Evolutionary conservation across 306 rosid species (phyloP).

Genomic region (Cucurbita argyrosperma): DNA sequence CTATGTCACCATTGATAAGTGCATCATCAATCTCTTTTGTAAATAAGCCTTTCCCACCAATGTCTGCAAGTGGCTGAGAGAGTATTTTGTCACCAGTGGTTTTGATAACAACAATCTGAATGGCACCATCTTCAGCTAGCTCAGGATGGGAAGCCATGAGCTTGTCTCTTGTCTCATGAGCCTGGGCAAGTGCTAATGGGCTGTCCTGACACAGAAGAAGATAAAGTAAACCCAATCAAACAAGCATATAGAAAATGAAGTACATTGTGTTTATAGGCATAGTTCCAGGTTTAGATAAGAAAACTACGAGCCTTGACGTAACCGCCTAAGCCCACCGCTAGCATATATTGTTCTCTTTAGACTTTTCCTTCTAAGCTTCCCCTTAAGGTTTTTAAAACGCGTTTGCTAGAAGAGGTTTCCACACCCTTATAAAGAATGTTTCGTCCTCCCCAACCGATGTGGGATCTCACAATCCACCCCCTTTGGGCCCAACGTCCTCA

Average conservation of each 20-base stretch:
- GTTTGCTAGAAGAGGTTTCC: too few relatives aligned
- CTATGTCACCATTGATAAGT: slow-evolving; percentile 52
- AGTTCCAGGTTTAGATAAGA: background rate
- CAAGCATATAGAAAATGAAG: background rate
- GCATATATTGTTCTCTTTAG: too few relatives aligned
- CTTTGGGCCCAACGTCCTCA: too few relatives aligned
- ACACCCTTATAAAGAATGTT: too few relatives aligned
- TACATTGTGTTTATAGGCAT: background rate
- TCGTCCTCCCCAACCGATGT: too few relatives aligned
- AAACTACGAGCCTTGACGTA: background rate
- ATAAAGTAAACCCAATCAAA: background rate
- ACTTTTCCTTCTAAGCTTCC: background rate
- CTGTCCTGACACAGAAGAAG: slow-evolving; percentile 37
- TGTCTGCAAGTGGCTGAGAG: slow-evolving; percentile 76
- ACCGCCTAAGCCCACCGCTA: background rate
- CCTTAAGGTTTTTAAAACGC: too few relatives aligned
- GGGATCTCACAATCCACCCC: too few relatives aligned
- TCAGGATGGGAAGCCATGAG: slow-evolving; percentile 62
- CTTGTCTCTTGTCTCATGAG: slow-evolving; percentile 71
- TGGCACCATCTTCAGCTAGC: slow-evolving; percentile 81
- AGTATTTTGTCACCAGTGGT: slow-evolving; percentile 83
- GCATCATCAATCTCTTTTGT: slow-evolving; percentile 94
- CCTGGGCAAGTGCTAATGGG: slow-evolving; percentile 90
- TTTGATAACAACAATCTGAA: slow-evolving; percentile 64
- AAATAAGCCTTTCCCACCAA: slow-evolving; percentile 85